These are phyloP conservation scores for Picea glauca DNA, from an alignment of 75 land plant genomes.

Conservation along the genomic window DNA sequence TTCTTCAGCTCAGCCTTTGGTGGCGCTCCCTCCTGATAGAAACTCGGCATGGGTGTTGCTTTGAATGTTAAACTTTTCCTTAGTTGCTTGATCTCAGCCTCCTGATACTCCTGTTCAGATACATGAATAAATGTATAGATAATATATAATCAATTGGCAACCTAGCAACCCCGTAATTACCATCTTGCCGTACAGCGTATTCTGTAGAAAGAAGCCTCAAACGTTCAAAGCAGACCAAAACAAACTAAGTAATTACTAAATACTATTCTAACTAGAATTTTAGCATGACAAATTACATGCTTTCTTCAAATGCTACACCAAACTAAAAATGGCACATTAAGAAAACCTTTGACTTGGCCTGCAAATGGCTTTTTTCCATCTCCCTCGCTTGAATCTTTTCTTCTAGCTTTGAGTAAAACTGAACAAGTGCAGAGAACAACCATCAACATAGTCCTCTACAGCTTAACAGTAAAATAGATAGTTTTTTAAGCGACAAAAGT, in stretches of 20 bases:
- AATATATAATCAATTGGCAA: neutral
- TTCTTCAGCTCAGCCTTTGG: constrained; percentile 55
- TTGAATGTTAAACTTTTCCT: constrained; percentile 52
- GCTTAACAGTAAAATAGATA: neutral
- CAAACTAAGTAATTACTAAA: neutral
- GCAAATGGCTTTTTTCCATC: constrained; percentile 39
- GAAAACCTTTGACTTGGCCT: constrained; percentile 50
- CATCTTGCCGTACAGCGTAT: neutral
- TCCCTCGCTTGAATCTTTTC: constrained; percentile 50
- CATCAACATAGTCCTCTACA: constrained; percentile 8
- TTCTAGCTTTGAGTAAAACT: constrained; percentile 45
- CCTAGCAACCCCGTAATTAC: neutral
- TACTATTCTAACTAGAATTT: neutral
- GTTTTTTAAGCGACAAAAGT: neutral
- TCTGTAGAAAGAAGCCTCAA: neutral
- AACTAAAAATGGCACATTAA: neutral
- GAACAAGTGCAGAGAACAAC: constrained; percentile 10
- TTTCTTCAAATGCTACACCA: neutral
- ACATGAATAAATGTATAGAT: neutral
- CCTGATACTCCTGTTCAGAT: constrained; percentile 29
- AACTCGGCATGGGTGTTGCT: constrained; percentile 56
- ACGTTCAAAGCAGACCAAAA: neutral
- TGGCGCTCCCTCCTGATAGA: constrained; percentile 48
- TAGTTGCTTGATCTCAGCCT: constrained; percentile 48
- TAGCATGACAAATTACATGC: neutral